A percentile compares a stretch with the other conserved stretches of the same genome.
Evolutionary conservation across 305 asterid genomes (phyloP).

Genomic region (Solanum hybrid): DNA sequence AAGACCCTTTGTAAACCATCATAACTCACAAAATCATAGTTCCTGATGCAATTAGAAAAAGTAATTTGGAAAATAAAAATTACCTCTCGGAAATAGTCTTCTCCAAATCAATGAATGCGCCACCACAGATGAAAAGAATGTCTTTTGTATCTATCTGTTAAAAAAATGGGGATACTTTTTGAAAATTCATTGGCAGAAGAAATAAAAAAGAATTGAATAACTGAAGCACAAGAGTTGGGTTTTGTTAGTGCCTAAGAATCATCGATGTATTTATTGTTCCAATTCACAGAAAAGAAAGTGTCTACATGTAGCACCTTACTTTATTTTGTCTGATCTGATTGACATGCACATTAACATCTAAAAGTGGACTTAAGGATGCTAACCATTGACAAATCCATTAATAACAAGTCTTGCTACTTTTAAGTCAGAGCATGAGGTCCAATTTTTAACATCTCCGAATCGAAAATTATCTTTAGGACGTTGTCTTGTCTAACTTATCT

Average conservation of each 20-base stretch:
- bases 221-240: not conserved
- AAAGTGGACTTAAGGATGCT: not conserved
- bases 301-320: not conserved
- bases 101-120: constrained; percentile 91
- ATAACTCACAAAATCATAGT: not conserved
- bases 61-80: constrained; percentile 4
- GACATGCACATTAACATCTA: not conserved
- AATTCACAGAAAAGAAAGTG: not conserved
- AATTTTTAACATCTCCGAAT: not conserved
- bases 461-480: not conserved
- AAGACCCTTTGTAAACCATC: constrained; percentile 1
- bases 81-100: constrained; percentile 94
- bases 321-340: not conserved
- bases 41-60: constrained; percentile 3
- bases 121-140: constrained; percentile 92
- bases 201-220: not conserved
- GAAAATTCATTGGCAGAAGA: not conserved
- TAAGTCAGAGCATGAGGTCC: not conserved
- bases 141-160: constrained; percentile 84
- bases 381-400: not conserved
- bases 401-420: not conserved
- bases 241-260: not conserved
- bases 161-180: not conserved
- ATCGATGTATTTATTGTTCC: not conserved
- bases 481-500: not conserved